Percentiles rank a stretch among this genome's conserved stretches.
phyloP scores from a whole-genome alignment of 2,329 filamentous ascomycete genomes.

The Neofusicoccum parvum region DNA sequence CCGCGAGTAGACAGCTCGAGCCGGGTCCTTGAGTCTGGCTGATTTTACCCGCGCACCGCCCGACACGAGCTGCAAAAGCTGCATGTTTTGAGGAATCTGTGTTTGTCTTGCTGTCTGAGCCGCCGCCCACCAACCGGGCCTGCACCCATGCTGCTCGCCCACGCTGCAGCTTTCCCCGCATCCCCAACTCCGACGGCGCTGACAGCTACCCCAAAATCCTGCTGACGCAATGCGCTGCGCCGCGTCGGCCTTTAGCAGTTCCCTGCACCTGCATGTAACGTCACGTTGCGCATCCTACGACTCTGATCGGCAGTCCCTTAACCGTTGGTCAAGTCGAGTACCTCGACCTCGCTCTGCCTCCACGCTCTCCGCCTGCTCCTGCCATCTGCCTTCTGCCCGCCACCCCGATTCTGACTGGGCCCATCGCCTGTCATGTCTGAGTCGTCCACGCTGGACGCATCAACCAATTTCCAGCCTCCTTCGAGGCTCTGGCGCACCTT shows the following conservation, averaged over 20 bases:
- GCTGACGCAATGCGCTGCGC: neutral
- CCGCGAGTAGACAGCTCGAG: neutral
- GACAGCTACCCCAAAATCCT: neutral
- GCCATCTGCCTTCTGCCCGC: neutral
- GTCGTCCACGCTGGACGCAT: constrained; percentile 26
- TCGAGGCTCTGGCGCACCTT: constrained; percentile 34
- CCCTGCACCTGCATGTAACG: neutral
- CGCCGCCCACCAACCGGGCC: neutral
- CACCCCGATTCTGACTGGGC: constrained; percentile 30
- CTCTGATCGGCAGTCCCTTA: neutral
- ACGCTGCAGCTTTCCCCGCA: constrained; percentile 7
- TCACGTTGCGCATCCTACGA: constrained; percentile 3
- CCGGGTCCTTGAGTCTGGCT: neutral
- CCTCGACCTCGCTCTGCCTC: constrained; percentile 40
- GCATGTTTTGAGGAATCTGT: neutral
- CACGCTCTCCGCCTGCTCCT: constrained; percentile 31
- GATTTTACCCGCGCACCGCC: neutral
- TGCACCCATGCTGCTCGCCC: neutral
- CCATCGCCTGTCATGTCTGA: constrained; percentile 33
- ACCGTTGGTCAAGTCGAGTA: constrained; percentile 35
- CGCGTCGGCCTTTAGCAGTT: neutral
- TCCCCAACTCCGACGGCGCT: neutral
- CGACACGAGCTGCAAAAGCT: neutral
- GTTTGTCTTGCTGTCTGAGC: neutral
- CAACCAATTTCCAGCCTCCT: constrained; percentile 36